A percentile compares a stretch with the other conserved stretches of the same genome.
These are phyloP conservation scores for Globisporangium perplexum DNA, from an alignment of 352 stramenopile genomes.

Conservation along the genomic window DNA sequence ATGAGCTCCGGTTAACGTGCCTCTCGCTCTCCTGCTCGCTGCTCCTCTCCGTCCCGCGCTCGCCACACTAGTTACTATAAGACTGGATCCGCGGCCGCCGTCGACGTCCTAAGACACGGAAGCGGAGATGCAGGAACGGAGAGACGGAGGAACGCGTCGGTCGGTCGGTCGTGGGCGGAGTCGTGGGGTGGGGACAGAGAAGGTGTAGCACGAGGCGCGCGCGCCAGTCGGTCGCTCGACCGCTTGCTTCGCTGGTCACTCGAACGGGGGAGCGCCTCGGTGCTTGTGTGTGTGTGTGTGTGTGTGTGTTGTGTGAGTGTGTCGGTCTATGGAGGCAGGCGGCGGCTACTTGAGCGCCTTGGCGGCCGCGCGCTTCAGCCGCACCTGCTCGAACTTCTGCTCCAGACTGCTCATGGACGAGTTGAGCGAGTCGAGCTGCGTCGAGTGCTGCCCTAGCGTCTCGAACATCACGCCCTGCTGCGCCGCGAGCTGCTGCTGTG, in stretches of 20 bases:
- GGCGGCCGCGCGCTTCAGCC: slow-evolving; percentile 38
- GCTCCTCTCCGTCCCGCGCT: too few species aligned
- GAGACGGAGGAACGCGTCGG: background rate
- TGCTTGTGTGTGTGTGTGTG: background rate
- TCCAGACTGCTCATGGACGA: slow-evolving; percentile 73
- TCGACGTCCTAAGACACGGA: background rate
- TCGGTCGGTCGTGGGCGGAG: background rate
- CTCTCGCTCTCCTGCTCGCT: too few species aligned
- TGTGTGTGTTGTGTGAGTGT: background rate
- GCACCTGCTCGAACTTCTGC: slow-evolving; percentile 73
- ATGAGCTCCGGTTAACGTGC: too few species aligned
- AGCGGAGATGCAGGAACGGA: background rate
- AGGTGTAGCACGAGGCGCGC: background rate
- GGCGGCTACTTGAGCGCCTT: slow-evolving; percentile 9
- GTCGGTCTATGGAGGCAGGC: background rate
- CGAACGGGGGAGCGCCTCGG: too few species aligned
- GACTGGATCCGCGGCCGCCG: too few species aligned
- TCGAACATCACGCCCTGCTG: slow-evolving; percentile 87
- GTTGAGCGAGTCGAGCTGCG: slow-evolving; percentile 68
- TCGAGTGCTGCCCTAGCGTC: slow-evolving; percentile 77
- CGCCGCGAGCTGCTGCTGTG: slow-evolving; percentile 78
- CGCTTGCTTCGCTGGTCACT: background rate
- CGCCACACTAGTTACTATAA: background rate
- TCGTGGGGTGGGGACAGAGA: too few species aligned
- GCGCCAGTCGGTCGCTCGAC: background rate